Conservation (phyloP, 2,329 filamentous ascomycete species). For the Neopestalotiopsis sp. region DNA sequence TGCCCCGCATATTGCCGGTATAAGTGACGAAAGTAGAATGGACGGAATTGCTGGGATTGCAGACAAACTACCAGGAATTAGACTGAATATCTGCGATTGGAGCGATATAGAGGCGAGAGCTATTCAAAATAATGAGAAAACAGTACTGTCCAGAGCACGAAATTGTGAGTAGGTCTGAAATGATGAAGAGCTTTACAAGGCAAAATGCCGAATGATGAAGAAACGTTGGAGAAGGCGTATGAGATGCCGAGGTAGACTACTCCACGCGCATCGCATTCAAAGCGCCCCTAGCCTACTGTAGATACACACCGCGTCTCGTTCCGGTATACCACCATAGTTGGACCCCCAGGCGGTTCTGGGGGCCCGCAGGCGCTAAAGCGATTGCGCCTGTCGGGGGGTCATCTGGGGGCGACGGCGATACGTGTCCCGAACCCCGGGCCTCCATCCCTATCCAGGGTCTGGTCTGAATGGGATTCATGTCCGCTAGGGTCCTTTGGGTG, state of each 20-base stretch:
- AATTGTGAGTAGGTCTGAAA: not conserved
- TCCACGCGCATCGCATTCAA: not conserved
- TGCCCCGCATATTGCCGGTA: constrained; percentile 69
- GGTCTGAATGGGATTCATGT: not conserved
- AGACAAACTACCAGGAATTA: too few relatives aligned
- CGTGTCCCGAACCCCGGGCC: not conserved
- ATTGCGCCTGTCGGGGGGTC: not conserved
- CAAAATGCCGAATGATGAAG: not conserved
- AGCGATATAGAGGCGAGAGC: not conserved
- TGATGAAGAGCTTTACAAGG: constrained; percentile 27
- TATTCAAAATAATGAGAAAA: not conserved
- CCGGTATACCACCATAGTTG: not conserved
- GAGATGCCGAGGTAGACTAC: constrained; percentile 17
- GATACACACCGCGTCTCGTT: constrained; percentile 1
- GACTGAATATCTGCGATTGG: not conserved
- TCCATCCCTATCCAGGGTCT: not conserved
- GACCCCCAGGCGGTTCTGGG: not conserved
- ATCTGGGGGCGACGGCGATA: not conserved
- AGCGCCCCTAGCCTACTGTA: not conserved
- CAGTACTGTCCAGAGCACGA: not conserved
- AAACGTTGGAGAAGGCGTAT: constrained; percentile 11
- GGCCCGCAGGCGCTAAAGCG: not conserved
- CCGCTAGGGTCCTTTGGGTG: not conserved
- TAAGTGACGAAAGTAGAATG: not conserved
- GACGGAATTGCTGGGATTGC: not conserved